These are phyloP conservation scores for Aureobasidium vineae DNA, from an alignment of 2,329 filamentous ascomycete species.

Conservation along the genomic window DNA sequence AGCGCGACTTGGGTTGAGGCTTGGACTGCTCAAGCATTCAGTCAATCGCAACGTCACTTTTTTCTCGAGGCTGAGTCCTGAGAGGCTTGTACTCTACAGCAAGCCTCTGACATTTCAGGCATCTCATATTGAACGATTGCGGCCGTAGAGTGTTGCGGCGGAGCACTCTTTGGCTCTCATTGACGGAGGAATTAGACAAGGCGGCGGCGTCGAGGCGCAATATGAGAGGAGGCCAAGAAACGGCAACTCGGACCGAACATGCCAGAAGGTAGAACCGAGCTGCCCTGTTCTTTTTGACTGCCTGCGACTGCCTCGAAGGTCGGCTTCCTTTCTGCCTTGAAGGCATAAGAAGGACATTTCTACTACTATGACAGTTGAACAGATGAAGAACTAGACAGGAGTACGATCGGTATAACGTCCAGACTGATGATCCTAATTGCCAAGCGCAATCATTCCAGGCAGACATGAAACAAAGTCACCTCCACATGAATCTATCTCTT, in stretches of 20 bases:
- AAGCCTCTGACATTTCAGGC: background rate
- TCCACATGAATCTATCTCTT: background rate
- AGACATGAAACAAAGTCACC: background rate
- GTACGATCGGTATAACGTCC: background rate
- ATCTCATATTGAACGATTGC: background rate
- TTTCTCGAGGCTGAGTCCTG: background rate
- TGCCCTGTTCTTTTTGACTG: background rate
- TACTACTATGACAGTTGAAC: background rate
- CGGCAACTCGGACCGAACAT: background rate
- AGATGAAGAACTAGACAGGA: background rate
- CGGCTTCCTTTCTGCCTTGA: background rate
- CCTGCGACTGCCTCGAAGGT: background rate
- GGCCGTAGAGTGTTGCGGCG: background rate
- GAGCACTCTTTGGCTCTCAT: background rate
- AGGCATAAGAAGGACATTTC: background rate
- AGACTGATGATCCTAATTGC: background rate
- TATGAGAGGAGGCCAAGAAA: background rate
- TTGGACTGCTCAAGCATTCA: constrained; percentile 18
- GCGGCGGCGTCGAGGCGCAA: background rate
- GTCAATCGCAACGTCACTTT: background rate
- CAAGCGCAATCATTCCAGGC: background rate
- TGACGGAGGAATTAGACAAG: background rate
- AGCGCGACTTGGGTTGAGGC: constrained; percentile 22
- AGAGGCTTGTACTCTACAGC: too few relatives aligned
- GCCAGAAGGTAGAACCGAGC: background rate